phyloP scores from a whole-genome alignment of 192 early-diverging fungal species.

The Backusella tuberculispora region DNA sequence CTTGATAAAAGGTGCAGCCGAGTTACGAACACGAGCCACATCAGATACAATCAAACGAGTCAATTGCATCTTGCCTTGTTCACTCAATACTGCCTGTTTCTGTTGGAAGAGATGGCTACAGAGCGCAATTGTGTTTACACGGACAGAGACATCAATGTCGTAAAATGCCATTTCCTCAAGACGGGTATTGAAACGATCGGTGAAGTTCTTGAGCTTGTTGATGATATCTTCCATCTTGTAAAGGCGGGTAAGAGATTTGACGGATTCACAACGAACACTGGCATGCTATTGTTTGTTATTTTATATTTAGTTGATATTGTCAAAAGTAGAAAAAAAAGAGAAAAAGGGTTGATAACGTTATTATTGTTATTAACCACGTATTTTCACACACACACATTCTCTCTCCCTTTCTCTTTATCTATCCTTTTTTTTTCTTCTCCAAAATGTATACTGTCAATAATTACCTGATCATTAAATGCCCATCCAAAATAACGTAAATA shows the following conservation, averaged over 20 bases:
- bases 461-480: constrained; percentile 82
- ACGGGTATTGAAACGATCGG: constrained; percentile 68
- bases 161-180: constrained; percentile 77
- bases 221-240: constrained; percentile 61
- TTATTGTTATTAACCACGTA: too few species aligned
- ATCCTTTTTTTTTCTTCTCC: too few species aligned
- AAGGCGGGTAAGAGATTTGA: constrained; percentile 65
- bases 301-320: neutral
- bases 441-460: too few species aligned
- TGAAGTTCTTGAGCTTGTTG: constrained; percentile 62
- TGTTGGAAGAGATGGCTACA: constrained; percentile 43
- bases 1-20: constrained; percentile 65
- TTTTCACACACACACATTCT: neutral
- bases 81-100: constrained; percentile 61
- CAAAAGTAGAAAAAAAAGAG: neutral
- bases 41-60: constrained; percentile 74
- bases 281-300: constrained; percentile 37
- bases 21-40: constrained; percentile 66
- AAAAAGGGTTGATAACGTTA: neutral
- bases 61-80: constrained; percentile 63
- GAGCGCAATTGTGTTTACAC: constrained; percentile 54
- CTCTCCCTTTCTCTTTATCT: too few species aligned
- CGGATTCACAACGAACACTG: constrained; percentile 67
- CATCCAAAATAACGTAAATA: constrained; percentile 88
- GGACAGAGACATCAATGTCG: constrained; percentile 63